A percentile compares a stretch with the other conserved stretches of the same genome.
Conservation (phyloP, 257 asterid genomes). For the Primulina huaijiensis region DNA sequence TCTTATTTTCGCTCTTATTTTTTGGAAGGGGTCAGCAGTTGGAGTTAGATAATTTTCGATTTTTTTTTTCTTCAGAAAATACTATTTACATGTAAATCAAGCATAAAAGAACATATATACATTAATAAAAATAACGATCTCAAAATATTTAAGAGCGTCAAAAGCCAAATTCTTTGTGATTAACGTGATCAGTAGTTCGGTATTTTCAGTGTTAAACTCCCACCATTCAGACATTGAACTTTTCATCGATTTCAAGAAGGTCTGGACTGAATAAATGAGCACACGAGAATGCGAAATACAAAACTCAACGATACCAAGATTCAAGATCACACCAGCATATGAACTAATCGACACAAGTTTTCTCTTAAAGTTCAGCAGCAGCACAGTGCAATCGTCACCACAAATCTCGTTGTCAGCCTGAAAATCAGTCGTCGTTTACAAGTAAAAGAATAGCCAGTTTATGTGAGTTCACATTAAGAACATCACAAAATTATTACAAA, state of each 20-base stretch:
- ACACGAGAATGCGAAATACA: neutral
- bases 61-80: no score
- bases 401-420: neutral
- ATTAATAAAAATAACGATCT: no score
- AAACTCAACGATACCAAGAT: neutral
- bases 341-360: neutral
- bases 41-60: no score
- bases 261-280: neutral
- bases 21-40: no score
- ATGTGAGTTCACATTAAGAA: neutral
- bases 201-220: no score
- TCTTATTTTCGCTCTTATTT: no score
- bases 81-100: no score
- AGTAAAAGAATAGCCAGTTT: neutral
- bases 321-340: neutral
- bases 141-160: no score
- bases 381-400: neutral
- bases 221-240: no score
- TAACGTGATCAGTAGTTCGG: no score
- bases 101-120: no score
- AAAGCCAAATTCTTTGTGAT: no score
- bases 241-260: neutral
- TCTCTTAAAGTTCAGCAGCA: neutral
- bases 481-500: neutral
- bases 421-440: neutral